Base-by-base conservation (phyloP, 2,329 filamentous ascomycete genomes). In the Apiospora aurea region DNA sequence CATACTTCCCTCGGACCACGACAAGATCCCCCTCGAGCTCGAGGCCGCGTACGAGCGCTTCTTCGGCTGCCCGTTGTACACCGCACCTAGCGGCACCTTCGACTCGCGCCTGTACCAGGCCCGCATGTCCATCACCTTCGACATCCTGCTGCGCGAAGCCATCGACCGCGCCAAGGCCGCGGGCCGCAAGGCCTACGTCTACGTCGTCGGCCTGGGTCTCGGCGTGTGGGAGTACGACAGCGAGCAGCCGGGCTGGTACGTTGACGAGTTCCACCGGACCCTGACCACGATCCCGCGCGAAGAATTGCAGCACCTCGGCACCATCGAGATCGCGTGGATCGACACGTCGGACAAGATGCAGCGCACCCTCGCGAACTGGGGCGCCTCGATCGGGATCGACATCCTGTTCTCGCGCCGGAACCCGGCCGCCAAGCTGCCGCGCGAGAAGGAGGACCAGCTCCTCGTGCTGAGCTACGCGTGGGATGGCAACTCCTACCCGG, bases 401-500 rank as follows among this genome's bases (percentile, higher is more conserved):
- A 71, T 78, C 57, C 73, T 71, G 51, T 79, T 80, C 70, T 72
- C 77, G 26, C 67, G 67, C 18, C 76, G 77, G 18, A 74, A 75
- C 14, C 79, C 79, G 10, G 79, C 79, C 1, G 74, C 70, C 2
- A 78, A 75, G 70, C 73, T 81, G 4, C 5, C 16, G n/a, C 57
- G 24, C 0, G 67, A 71, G 0, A 72, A 73, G 2, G 75, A 73
- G 13, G 38, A 72, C 13, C 74, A 77, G 41, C 73, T 81, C 0
- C 78, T 80, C 1, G 78, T 81, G 4, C 14, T 81, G 24, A 78
- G 75, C 49, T 81, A 81, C 34, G 78, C 80, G 0, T 81, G 80
- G 80, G 80, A 81, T 43, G 78, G 75, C 2, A 81, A 81, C 26
- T 49, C 78, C 0, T 81, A 78, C 61, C 80, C 80, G 0, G 80